Evolutionary conservation across 495 filamentous ascomycete species (phyloP).

Genomic region (Penicillium robsamsonii): DNA sequence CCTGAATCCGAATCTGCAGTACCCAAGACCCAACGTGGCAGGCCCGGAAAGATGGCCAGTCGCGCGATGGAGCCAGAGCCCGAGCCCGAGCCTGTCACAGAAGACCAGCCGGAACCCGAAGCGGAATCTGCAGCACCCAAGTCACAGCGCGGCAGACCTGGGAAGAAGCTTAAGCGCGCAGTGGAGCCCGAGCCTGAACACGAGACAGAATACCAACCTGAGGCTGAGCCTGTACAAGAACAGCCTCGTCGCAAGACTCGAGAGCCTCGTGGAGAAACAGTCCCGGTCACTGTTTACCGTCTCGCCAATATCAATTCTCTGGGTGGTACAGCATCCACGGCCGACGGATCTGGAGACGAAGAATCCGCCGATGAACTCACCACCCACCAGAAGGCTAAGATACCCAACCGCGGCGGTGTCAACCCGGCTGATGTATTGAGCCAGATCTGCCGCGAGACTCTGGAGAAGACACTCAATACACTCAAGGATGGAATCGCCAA

Average conservation of each 20-base stretch:
- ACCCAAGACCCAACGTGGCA: slow-evolving; percentile 4
- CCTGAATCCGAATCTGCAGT: not conserved
- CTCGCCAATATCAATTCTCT: slow-evolving; percentile 38
- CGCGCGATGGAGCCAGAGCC: slow-evolving; percentile 8
- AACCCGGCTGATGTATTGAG: slow-evolving; percentile 67
- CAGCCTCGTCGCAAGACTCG: slow-evolving; percentile 26
- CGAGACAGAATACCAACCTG: slow-evolving; percentile 9
- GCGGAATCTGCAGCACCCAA: not conserved
- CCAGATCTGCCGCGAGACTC: slow-evolving; percentile 67
- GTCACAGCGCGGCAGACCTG: not conserved
- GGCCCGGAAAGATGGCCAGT: slow-evolving; percentile 12
- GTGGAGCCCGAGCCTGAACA: slow-evolving; percentile 1
- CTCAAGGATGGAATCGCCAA: slow-evolving; percentile 39
- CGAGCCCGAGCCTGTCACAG: slow-evolving; percentile 5
- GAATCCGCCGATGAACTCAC: slow-evolving; percentile 38
- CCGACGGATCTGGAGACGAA: slow-evolving; percentile 27
- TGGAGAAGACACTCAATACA: slow-evolving; percentile 50
- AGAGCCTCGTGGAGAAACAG: slow-evolving; percentile 41
- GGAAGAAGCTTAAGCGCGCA: not conserved
- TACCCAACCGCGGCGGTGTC: slow-evolving; percentile 59
- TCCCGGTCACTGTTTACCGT: slow-evolving; percentile 47
- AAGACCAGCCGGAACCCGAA: slow-evolving; percentile 9
- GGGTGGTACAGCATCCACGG: slow-evolving; percentile 15
- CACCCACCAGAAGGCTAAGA: slow-evolving; percentile 30
- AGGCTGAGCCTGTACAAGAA: slow-evolving; percentile 20